These are phyloP conservation scores for Trametes polyzona DNA, from an alignment of 1,284 basidiomycete species.

Conservation along the genomic window DNA sequence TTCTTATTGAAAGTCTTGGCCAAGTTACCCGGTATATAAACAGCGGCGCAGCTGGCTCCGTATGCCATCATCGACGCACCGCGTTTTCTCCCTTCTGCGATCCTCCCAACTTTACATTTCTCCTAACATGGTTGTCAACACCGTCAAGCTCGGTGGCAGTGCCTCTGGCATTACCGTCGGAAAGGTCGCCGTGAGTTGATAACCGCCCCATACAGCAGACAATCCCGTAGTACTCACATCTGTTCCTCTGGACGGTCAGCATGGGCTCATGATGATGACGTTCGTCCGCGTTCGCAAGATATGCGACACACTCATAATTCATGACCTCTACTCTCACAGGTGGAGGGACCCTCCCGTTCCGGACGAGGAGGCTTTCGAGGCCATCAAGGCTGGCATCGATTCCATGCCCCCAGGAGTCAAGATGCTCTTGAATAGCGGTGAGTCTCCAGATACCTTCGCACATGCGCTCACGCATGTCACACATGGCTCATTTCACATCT, in stretches of 20 bases:
- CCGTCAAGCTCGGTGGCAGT: conserved; percentile 40
- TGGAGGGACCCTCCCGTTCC: conserved; percentile 42
- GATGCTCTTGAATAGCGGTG: conserved; percentile 53
- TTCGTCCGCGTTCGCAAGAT: conserved; percentile 6
- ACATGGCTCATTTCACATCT: not conserved
- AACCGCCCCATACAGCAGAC: not conserved
- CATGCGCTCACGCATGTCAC: not conserved
- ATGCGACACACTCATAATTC: not conserved
- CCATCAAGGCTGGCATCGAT: conserved; percentile 66
- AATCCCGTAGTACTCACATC: not conserved
- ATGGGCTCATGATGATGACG: conserved; percentile 62
- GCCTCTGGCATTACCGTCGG: conserved; percentile 37
- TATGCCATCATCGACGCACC: not conserved
- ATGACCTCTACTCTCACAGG: conserved; percentile 23
- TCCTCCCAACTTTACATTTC: not conserved
- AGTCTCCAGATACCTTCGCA: conserved; percentile 40
- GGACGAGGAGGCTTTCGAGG: conserved; percentile 61
- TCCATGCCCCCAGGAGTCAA: conserved; percentile 51
- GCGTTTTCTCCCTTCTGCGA: not conserved
- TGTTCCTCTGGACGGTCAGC: conserved; percentile 29
- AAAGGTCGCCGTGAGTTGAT: conserved; percentile 40
- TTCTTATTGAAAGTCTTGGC: too few relatives aligned
- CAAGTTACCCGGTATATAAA: not conserved
- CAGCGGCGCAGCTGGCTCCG: not conserved
- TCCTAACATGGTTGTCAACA: conserved; percentile 14